Evolutionary conservation across 1,284 basidiomycete genomes (phyloP).

Genomic region (Malassezia vespertilionis): DNA sequence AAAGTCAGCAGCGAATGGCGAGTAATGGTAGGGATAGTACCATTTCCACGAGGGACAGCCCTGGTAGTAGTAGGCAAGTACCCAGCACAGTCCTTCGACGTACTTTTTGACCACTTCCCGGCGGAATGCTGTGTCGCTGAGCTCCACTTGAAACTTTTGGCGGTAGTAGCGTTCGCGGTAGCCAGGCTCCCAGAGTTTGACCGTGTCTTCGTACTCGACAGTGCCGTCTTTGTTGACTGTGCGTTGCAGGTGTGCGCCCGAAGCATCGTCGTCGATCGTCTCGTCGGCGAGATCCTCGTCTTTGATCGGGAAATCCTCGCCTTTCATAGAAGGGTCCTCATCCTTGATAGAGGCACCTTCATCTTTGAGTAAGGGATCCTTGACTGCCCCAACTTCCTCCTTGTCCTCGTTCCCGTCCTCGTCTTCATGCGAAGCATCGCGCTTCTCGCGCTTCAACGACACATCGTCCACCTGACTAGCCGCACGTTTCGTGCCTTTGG

Average conservation of each 20-base stretch:
- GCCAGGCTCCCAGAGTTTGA: slow-evolving; percentile 59
- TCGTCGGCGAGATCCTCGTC: slow-evolving; percentile 55
- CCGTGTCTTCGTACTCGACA: slow-evolving; percentile 82
- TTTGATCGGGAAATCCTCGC: slow-evolving; percentile 22
- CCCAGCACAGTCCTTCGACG: slow-evolving; percentile 91
- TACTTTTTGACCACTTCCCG: slow-evolving; percentile 70
- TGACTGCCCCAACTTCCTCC: neutral
- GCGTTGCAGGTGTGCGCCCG: slow-evolving; percentile 18
- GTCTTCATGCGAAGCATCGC: slow-evolving; percentile 3
- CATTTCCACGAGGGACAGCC: slow-evolving; percentile 92
- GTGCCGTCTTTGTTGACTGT: slow-evolving; percentile 45
- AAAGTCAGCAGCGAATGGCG: slow-evolving; percentile 94
- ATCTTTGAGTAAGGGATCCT: slow-evolving; percentile 50
- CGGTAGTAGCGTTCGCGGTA: slow-evolving; percentile 91
- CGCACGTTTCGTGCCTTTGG: slow-evolving; percentile 6
- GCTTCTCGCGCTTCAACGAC: slow-evolving; percentile 11
- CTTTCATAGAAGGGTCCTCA: slow-evolving; percentile 56
- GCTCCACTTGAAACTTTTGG: slow-evolving; percentile 77
- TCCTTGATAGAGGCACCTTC: slow-evolving; percentile 51
- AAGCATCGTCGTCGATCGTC: slow-evolving; percentile 12
- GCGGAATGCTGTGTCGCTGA: slow-evolving; percentile 62
- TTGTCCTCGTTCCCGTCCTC: slow-evolving; percentile 12
- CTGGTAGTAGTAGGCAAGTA: slow-evolving; percentile 95
- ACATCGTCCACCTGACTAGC: slow-evolving; percentile 48
- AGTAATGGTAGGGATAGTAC: slow-evolving; percentile 98